Evolutionary conservation across 78 protist genomes (phyloP).

Genomic region (Dictyostelium intermedium): DNA sequence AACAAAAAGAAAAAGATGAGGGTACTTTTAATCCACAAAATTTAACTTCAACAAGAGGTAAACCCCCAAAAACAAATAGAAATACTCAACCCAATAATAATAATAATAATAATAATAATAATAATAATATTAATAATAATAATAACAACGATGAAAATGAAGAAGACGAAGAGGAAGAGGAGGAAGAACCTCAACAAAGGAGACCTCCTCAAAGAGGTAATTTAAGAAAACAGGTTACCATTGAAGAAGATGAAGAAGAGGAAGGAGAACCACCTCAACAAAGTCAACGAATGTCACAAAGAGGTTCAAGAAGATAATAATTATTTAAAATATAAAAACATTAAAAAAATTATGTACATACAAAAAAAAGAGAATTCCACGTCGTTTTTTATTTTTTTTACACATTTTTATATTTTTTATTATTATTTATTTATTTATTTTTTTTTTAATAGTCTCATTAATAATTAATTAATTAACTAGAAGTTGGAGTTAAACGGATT

Average conservation of each 20-base stretch:
- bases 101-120: not conserved
- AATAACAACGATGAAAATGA: not conserved
- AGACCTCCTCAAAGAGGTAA: not conserved
- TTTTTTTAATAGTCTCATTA: not conserved
- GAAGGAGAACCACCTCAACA: constrained; percentile 2
- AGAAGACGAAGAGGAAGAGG: not conserved
- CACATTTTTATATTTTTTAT: not conserved
- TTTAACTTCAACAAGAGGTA: not conserved
- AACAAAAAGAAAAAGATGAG: not conserved
- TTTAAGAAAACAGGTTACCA: not conserved
- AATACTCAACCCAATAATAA: not conserved
- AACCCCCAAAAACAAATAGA: not conserved
- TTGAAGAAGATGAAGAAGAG: not conserved
- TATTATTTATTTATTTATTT: not conserved
- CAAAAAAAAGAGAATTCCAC: not conserved
- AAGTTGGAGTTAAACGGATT: constrained; percentile 21
- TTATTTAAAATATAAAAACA: not conserved
- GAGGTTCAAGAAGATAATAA: not conserved
- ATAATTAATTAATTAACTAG: not conserved
- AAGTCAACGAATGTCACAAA: not conserved
- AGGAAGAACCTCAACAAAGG: not conserved
- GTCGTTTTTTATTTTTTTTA: not conserved
- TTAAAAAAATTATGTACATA: not conserved
- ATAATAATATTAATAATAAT: not conserved
- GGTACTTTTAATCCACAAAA: not conserved